These are phyloP conservation scores for Mortierella claussenii DNA, from an alignment of 192 early-diverging fungal species.

Conservation along the genomic window DNA sequence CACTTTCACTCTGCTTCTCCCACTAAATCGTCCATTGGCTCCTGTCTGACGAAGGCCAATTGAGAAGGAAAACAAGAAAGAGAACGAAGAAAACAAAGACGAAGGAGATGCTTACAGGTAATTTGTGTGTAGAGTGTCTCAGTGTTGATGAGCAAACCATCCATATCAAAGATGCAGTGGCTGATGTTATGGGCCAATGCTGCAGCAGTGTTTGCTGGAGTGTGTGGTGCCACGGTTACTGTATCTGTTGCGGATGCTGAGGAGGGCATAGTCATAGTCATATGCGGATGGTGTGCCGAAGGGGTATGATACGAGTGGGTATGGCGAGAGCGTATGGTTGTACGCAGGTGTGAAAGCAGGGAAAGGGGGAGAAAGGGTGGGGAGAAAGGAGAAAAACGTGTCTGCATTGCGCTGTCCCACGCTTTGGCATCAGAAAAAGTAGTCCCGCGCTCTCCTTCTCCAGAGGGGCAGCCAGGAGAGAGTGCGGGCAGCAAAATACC, in stretches of 20 bases:
- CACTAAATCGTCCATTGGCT: no score
- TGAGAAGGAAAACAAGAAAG: background rate
- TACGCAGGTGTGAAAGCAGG: background rate
- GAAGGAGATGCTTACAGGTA: conserved; percentile 74
- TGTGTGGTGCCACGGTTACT: background rate
- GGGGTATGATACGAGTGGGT: background rate
- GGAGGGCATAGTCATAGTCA: conserved; percentile 14
- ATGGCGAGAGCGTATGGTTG: no score
- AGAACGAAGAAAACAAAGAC: background rate
- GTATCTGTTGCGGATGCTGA: background rate
- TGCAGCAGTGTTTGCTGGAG: conserved; percentile 17
- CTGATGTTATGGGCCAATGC: no score
- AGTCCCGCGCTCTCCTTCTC: no score
- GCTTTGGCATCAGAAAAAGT: no score
- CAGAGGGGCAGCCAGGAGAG: no score
- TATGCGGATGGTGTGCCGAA: background rate
- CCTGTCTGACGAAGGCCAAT: background rate
- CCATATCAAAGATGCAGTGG: conserved; percentile 86
- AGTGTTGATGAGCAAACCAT: conserved; percentile 85
- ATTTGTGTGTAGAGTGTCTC: conserved; percentile 92
- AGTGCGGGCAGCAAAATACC: no score
- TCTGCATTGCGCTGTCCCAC: no score
- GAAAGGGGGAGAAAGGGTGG: background rate
- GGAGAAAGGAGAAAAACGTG: background rate
- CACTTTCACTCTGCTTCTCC: no score